A percentile compares a stretch with the other conserved stretches of the same genome.
Evolutionary conservation across 352 stramenopile species (phyloP).

Genomic region (Phytophthora macrochlamydospora): DNA sequence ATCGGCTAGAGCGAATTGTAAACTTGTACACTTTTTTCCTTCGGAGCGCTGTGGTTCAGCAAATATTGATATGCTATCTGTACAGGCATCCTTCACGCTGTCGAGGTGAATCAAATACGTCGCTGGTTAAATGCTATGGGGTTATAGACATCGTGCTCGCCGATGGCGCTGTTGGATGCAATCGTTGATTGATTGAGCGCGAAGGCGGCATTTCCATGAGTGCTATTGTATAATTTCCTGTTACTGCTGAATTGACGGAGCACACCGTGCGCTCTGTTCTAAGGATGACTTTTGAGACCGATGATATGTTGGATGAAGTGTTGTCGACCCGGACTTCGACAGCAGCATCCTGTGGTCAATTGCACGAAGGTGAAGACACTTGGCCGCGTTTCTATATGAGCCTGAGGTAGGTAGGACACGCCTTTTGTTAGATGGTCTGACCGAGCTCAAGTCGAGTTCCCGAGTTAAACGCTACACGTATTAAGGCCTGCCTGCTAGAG

Average conservation of each 20-base stretch:
- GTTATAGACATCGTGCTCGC: not conserved
- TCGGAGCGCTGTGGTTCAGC: no score
- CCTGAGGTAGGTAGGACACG: not conserved
- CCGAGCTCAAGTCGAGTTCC: not conserved
- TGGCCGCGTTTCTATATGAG: not conserved
- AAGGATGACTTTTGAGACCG: no score
- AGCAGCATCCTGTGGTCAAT: no score
- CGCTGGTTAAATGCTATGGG: no score
- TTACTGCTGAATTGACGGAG: no score
- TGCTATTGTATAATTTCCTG: no score
- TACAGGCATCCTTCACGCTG: no score
- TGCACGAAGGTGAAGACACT: not conserved
- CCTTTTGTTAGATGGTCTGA: not conserved
- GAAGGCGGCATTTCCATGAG: conserved; percentile 6
- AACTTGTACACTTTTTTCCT: not conserved
- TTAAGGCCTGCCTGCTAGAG: not conserved
- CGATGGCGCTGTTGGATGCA: conserved; percentile 6
- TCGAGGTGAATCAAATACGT: not conserved
- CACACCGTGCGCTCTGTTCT: no score
- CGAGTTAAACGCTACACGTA: not conserved
- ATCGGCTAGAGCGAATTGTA: no score
- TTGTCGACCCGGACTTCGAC: no score
- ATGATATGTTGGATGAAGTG: no score
- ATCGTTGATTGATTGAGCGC: conserved; percentile 16
- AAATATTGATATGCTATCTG: no score